These are phyloP conservation scores for Fraxinus albicans DNA, from an alignment of 305 asterid species.

Conservation along the genomic window DNA sequence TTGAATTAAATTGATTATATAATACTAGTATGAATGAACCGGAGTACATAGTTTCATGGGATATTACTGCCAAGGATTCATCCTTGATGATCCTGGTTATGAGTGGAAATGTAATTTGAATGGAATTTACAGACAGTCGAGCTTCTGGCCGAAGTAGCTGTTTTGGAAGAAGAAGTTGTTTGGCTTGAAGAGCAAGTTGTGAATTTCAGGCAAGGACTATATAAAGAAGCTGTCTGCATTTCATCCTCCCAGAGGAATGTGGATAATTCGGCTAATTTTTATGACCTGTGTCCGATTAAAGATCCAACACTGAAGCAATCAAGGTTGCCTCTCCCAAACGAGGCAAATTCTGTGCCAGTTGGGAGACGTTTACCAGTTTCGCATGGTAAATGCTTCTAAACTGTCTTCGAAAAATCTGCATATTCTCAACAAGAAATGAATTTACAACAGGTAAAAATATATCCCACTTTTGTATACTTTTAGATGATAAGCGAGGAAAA, in stretches of 20 bases:
- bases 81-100: background rate
- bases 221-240: slow-evolving; percentile 78
- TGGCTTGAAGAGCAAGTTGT: slow-evolving; percentile 90
- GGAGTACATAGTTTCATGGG: background rate
- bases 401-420: background rate
- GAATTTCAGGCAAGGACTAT: slow-evolving; percentile 76
- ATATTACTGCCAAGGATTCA: background rate
- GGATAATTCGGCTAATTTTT: slow-evolving; percentile 45
- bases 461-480: slow-evolving; percentile 20
- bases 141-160: slow-evolving; percentile 96
- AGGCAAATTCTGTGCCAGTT: slow-evolving; percentile 25
- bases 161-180: slow-evolving; percentile 91
- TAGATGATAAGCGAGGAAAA: slow-evolving; percentile 55
- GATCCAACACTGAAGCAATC: slow-evolving; percentile 45
- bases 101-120: slow-evolving; percentile 13
- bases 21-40: background rate
- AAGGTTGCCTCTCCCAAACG: slow-evolving; percentile 34
- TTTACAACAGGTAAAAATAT: background rate
- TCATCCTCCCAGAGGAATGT: slow-evolving; percentile 60
- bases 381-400: slow-evolving; percentile 31
- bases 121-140: slow-evolving; percentile 57
- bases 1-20: background rate
- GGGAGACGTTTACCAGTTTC: slow-evolving; percentile 32
- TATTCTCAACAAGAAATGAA: background rate
- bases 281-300: slow-evolving; percentile 32